Evolutionary conservation across 2,329 filamentous ascomycete genomes (phyloP).

Genomic region (Mycosphaerella sp.): DNA sequence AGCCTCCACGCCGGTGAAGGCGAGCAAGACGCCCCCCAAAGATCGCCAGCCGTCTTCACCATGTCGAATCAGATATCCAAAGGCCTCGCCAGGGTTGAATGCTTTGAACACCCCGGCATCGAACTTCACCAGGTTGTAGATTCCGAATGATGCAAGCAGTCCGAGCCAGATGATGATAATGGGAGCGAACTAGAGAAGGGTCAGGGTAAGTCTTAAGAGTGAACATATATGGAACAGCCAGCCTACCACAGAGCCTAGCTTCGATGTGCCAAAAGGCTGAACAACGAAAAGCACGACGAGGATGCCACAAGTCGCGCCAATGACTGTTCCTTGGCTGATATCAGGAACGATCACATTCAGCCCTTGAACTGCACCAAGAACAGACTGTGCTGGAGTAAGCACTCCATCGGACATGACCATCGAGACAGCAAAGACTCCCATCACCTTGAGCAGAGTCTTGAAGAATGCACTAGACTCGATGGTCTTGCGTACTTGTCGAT

Average conservation of each 20-base stretch:
- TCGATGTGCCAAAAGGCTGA: conserved; percentile 20
- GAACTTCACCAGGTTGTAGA: conserved; percentile 49
- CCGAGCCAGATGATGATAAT: conserved; percentile 59
- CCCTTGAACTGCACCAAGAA: conserved; percentile 60
- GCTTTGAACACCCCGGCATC: conserved; percentile 48
- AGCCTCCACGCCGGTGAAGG: conserved; percentile 70
- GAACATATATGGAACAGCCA: not conserved
- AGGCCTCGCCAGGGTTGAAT: conserved; percentile 52
- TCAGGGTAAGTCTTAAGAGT: conserved; percentile 41
- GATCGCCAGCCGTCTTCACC: conserved; percentile 56
- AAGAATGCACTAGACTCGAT: conserved; percentile 53
- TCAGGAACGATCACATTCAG: conserved; percentile 51
- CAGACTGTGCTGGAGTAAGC: conserved; percentile 63
- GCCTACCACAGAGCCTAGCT: conserved; percentile 2
- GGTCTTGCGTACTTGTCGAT: conserved; percentile 48
- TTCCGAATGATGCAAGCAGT: conserved; percentile 58
- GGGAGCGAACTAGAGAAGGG: conserved; percentile 58
- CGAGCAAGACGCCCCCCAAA: conserved; percentile 61
- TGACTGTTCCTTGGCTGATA: conserved; percentile 51
- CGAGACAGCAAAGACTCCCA: conserved; percentile 60
- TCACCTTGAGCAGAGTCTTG: conserved; percentile 51
- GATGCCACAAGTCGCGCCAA: conserved; percentile 59
- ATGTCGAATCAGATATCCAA: conserved; percentile 55
- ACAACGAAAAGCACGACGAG: conserved; percentile 41
- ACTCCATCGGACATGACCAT: conserved; percentile 63